These are phyloP conservation scores for Arthrobotrys sphaeroides DNA, from an alignment of 2,329 filamentous ascomycete species.

Conservation along the genomic window DNA sequence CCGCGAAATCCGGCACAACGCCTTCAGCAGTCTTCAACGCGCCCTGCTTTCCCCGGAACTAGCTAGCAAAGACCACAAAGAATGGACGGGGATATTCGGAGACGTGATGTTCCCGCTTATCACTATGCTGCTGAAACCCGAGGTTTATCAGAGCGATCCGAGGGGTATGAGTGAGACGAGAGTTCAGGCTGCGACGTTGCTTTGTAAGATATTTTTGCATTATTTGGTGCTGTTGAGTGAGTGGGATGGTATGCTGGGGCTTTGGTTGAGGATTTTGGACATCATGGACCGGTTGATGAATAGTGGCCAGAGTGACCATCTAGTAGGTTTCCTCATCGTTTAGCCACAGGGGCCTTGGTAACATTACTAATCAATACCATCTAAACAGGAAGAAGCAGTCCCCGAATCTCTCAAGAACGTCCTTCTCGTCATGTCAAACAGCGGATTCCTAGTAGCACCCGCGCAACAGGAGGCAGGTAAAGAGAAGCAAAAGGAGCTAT, in stretches of 20 bases:
- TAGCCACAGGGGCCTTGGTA: not conserved
- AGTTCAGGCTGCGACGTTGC: conserved; percentile 85
- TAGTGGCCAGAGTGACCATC: conserved; percentile 86
- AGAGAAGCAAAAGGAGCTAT: conserved; percentile 58
- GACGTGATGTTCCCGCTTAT: conserved; percentile 95
- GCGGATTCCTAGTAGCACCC: conserved; percentile 81
- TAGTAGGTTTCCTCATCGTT: conserved; percentile 68
- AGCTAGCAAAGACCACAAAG: conserved; percentile 81
- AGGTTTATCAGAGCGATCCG: conserved; percentile 90
- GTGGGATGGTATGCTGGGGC: conserved; percentile 86
- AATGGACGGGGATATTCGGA: conserved; percentile 94
- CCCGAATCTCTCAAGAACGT: conserved; percentile 97
- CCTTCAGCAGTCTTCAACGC: conserved; percentile 84
- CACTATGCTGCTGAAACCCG: conserved; percentile 84
- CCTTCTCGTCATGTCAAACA: conserved; percentile 90
- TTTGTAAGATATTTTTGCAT: conserved; percentile 95
- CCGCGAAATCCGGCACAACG: conserved; percentile 87
- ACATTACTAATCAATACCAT: conserved; percentile 21
- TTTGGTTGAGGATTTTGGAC: conserved; percentile 91
- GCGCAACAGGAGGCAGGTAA: conserved; percentile 65
- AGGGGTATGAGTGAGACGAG: conserved; percentile 95
- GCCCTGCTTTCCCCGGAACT: conserved; percentile 85
- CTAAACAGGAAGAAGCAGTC: conserved; percentile 83
- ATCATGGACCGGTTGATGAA: conserved; percentile 97
- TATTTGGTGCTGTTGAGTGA: conserved; percentile 85